Percentiles rank a stretch among this genome's conserved stretches.
Evolutionary conservation across 2,329 filamentous ascomycete genomes (phyloP).

Genomic region (Gyromitra esculenta): DNA sequence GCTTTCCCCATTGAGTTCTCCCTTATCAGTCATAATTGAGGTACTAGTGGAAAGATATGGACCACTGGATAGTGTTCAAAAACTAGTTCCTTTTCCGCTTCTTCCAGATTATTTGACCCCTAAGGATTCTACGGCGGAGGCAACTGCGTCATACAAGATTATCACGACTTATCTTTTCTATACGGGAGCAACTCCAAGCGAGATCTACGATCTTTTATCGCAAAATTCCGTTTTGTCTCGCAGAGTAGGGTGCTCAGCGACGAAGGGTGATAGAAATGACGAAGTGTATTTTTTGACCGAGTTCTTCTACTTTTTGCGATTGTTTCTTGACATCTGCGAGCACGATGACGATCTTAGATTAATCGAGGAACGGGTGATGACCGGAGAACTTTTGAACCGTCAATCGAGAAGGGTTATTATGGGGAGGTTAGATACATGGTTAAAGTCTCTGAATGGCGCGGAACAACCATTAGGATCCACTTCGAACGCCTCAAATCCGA

Average conservation of each 20-base stretch:
- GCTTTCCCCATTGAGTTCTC: background rate
- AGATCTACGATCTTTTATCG: slow-evolving; percentile 42
- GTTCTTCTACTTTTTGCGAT: slow-evolving; percentile 52
- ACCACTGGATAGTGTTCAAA: slow-evolving; percentile 3
- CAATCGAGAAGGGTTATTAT: slow-evolving; percentile 47
- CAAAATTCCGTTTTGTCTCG: background rate
- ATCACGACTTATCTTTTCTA: slow-evolving; percentile 55
- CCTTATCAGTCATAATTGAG: background rate
- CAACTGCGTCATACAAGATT: slow-evolving; percentile 16
- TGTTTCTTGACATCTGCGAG: slow-evolving; percentile 54
- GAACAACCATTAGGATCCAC: background rate
- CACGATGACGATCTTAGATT: slow-evolving; percentile 27
- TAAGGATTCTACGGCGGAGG: background rate
- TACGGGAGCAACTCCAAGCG: slow-evolving; percentile 45
- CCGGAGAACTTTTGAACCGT: slow-evolving; percentile 12
- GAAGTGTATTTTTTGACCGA: slow-evolving; percentile 21
- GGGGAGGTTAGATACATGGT: slow-evolving; percentile 10
- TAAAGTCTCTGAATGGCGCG: background rate
- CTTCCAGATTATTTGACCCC: background rate
- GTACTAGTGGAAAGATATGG: background rate
- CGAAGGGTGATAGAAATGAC: background rate
- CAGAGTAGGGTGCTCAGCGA: slow-evolving; percentile 10
- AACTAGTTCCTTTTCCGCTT: background rate
- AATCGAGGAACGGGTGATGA: slow-evolving; percentile 7
- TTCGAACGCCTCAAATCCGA: no score